Evolutionary conservation across 257 asterid species (phyloP).

Genomic region (Primulina eburnea): DNA sequence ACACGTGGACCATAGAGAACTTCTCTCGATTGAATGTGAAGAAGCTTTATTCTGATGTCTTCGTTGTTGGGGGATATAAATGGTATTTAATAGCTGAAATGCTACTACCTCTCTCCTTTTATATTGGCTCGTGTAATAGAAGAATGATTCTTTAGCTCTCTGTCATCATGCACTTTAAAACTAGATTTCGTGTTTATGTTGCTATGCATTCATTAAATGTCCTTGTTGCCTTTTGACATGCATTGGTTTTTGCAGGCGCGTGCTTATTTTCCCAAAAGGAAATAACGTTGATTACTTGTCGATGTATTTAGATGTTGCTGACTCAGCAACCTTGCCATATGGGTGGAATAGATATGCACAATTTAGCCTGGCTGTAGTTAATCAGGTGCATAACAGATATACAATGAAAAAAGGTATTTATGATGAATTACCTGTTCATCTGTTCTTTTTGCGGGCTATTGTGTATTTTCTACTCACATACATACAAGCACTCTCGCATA

Average conservation of each 20-base stretch:
- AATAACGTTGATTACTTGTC: conserved; percentile 86
- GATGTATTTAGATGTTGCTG: conserved; percentile 91
- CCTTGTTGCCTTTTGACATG: conserved; percentile 17
- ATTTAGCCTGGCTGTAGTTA: conserved; percentile 85
- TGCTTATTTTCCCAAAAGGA: conserved; percentile 91
- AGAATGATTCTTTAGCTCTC: neutral
- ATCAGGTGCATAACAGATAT: conserved; percentile 61
- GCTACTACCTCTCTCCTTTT: conserved; percentile 13
- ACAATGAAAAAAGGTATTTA: conserved; percentile 71
- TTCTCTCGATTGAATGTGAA: conserved; percentile 64
- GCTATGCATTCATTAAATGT: neutral
- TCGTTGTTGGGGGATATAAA: conserved; percentile 73
- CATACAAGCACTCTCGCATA: too few species aligned
- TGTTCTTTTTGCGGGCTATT: conserved; percentile 1
- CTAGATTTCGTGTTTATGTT: conserved; percentile 1
- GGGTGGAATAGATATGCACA: conserved; percentile 96
- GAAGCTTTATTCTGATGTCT: conserved; percentile 86
- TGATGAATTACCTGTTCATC: conserved; percentile 2
- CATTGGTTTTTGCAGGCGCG: conserved; percentile 68
- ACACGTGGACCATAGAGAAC: conserved; percentile 78
- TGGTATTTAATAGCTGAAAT: conserved; percentile 49
- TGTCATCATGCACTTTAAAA: conserved; percentile 2
- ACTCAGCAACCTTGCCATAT: conserved; percentile 67
- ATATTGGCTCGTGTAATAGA: neutral
- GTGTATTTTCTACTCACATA: neutral